phyloP scores from a whole-genome alignment of 2,329 filamentous ascomycete species.

The Colletotrichum sp. region DNA sequence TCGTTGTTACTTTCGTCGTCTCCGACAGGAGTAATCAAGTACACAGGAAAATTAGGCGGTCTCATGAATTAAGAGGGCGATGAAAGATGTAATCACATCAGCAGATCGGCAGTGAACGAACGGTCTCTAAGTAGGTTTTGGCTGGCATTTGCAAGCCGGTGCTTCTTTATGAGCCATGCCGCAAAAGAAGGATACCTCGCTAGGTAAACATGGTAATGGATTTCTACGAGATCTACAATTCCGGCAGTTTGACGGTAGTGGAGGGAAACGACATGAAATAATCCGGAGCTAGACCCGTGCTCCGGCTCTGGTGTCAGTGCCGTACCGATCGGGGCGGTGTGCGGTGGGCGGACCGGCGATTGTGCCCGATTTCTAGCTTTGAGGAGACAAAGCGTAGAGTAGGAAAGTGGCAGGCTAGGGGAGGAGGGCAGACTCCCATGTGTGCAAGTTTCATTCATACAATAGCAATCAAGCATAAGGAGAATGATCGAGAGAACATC shows the following conservation, averaged over 20 bases:
- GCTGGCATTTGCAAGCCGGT: no score
- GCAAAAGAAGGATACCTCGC: no score
- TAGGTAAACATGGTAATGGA: no score
- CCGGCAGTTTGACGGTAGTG: not conserved
- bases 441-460: not conserved
- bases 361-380: not conserved
- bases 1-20: no score
- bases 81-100: no score
- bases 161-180: no score
- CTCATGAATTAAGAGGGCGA: no score
- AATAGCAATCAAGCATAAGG: not conserved
- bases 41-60: no score
- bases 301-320: not conserved
- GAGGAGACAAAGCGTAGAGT: not conserved
- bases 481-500: not conserved
- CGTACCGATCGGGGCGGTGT: not conserved
- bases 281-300: not conserved
- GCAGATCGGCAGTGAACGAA: no score
- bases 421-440: not conserved
- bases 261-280: not conserved
- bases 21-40: no score
- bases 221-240: not conserved
- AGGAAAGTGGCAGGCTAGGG: not conserved
- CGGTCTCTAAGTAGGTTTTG: no score
- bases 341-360: not conserved